A percentile compares a stretch with the other conserved stretches of the same genome.
phyloP scores from a whole-genome alignment of 305 asterid species.

The Rubia tinctorum region DNA sequence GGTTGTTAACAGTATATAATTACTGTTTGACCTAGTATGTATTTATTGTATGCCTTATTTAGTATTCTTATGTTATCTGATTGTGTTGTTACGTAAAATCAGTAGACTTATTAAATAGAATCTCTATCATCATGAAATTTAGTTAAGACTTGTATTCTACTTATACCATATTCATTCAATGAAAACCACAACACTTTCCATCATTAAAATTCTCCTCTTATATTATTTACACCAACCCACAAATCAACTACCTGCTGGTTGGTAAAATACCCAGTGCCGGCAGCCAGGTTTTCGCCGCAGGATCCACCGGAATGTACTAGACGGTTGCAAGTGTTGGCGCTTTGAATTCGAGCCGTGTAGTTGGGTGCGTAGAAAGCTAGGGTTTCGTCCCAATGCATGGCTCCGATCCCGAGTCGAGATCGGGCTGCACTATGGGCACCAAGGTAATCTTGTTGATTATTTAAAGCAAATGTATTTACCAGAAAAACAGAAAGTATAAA shows the following conservation, averaged over 20 bases:
- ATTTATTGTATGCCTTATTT: too few relatives aligned
- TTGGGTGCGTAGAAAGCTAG: not conserved
- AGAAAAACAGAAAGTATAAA: not conserved
- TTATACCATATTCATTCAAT: too few relatives aligned
- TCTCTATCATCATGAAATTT: too few relatives aligned
- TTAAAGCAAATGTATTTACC: not conserved
- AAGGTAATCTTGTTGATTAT: not conserved
- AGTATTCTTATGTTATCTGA: too few relatives aligned
- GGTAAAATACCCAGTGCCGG: not conserved
- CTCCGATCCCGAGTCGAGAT: not conserved
- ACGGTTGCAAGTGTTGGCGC: not conserved
- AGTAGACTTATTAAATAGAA: too few relatives aligned
- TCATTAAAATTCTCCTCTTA: too few relatives aligned
- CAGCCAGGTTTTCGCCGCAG: not conserved
- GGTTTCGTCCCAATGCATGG: not conserved
- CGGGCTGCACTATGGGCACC: not conserved
- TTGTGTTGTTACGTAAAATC: too few relatives aligned
- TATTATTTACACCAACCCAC: too few relatives aligned
- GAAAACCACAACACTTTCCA: too few relatives aligned
- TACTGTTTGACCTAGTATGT: too few relatives aligned
- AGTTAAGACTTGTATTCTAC: too few relatives aligned
- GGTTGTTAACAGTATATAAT: too few relatives aligned
- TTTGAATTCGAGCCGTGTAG: not conserved
- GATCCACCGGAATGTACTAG: not conserved
- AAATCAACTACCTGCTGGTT: not conserved